Conservation (phyloP, 345 rosid genomes). For the Eucalyptus cladocalyx region DNA sequence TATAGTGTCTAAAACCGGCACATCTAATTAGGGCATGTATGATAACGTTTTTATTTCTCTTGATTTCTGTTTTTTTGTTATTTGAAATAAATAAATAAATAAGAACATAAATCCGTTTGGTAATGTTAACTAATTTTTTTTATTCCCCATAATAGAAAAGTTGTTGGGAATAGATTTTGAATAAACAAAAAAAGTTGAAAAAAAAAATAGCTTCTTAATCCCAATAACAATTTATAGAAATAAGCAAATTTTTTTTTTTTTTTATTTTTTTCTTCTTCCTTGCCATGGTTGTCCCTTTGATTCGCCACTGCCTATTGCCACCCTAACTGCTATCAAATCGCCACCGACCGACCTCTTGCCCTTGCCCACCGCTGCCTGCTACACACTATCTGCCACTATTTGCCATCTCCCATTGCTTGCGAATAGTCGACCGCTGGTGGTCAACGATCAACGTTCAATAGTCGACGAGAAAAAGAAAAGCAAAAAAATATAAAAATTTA, state of each 20-base stretch:
- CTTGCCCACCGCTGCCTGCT: rapidly evolving
- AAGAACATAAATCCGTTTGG: rapidly evolving
- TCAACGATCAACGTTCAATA: rapidly evolving
- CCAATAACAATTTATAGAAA: rapidly evolving
- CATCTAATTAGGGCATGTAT: rapidly evolving
- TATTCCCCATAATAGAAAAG: no score
- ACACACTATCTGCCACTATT: rapidly evolving
- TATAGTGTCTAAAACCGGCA: no score
- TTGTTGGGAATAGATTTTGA: no score
- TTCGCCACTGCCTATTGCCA: rapidly evolving
- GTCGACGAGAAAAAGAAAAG: rapidly evolving
- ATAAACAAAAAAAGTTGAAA: rapidly evolving
- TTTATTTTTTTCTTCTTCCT: no score
- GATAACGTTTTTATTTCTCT: rapidly evolving
- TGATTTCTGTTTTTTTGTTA: rapidly evolving
- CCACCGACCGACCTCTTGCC: rapidly evolving
- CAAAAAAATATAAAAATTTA: no score
- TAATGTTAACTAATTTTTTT: rapidly evolving
- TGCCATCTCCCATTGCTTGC: rapidly evolving
- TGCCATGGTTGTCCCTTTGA: rapidly evolving
- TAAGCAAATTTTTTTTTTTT: rapidly evolving
- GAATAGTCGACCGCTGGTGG: rapidly evolving
- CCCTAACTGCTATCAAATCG: rapidly evolving
- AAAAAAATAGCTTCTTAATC: no score
- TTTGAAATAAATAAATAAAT: rapidly evolving